phyloP scores from a whole-genome alignment of 305 asterid genomes.

The Lippia alba region DNA sequence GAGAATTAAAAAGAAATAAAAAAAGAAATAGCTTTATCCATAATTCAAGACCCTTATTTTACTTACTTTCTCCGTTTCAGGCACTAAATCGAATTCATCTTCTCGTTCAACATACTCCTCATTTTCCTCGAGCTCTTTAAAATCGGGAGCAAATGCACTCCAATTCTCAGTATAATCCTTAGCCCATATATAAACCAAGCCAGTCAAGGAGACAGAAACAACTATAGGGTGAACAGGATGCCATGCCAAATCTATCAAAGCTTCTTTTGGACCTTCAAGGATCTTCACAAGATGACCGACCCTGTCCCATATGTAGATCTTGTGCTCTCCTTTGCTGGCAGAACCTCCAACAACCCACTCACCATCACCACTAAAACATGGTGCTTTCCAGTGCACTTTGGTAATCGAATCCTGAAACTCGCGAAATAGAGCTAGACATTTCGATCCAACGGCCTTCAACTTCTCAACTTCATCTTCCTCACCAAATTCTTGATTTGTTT shows the following conservation, averaged over 20 bases:
- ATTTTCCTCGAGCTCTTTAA: constrained; percentile 90
- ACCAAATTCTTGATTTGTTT: constrained; percentile 38
- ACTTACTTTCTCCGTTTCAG: constrained; percentile 75
- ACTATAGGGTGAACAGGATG: constrained; percentile 90
- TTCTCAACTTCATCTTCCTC: constrained; percentile 66
- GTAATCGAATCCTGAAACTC: constrained; percentile 93
- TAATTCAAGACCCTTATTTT: neutral
- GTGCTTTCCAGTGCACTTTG: constrained; percentile 92
- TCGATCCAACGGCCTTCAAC: constrained; percentile 71
- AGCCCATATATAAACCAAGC: constrained; percentile 92
- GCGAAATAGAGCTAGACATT: constrained; percentile 64
- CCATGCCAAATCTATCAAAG: constrained; percentile 86
- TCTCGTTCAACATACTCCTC: constrained; percentile 93
- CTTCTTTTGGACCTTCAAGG: constrained; percentile 96
- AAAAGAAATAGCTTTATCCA: constrained; percentile 6
- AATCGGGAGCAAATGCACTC: constrained; percentile 98
- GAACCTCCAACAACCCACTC: constrained; percentile 97
- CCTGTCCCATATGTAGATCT: constrained; percentile 93
- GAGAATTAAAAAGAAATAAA: constrained; percentile 9
- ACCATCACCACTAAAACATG: constrained; percentile 93
- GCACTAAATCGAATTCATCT: constrained; percentile 87
- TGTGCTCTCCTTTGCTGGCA: constrained; percentile 95
- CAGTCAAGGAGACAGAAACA: constrained; percentile 84
- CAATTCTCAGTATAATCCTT: constrained; percentile 94
- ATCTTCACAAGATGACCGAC: constrained; percentile 92